Evolutionary conservation across 768 basidiomycete genomes (phyloP).

Genomic region (Auricularia heimuer): DNA sequence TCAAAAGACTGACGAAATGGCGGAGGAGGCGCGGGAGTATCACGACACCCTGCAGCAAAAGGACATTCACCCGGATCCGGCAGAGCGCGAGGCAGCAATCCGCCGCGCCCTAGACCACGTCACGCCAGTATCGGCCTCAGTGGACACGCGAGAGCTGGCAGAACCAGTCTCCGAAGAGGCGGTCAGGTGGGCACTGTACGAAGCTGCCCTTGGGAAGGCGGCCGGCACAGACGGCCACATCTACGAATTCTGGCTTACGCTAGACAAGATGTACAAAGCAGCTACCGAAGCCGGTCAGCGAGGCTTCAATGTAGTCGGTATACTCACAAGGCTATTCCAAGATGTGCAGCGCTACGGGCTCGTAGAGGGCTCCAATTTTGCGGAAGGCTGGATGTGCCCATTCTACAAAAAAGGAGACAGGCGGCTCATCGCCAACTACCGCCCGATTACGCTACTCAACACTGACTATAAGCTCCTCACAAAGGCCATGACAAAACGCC

Average conservation of each 20-base stretch:
- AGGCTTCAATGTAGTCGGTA: not conserved
- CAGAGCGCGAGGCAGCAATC: not conserved
- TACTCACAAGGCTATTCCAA: constrained; percentile 33
- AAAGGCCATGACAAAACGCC: constrained; percentile 13
- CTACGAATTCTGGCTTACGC: not conserved
- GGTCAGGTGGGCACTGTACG: not conserved
- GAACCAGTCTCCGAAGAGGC: not conserved
- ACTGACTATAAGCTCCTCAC: constrained; percentile 26
- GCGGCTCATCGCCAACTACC: constrained; percentile 12
- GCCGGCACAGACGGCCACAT: not conserved
- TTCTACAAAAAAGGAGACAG: constrained; percentile 26
- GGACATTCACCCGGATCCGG: not conserved
- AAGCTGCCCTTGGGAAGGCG: not conserved
- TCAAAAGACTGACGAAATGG: not conserved
- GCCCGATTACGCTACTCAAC: constrained; percentile 18
- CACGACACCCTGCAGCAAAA: not conserved
- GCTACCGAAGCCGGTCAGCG: not conserved
- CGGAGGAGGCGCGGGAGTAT: not conserved
- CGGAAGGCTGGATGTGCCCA: constrained; percentile 25
- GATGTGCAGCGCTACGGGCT: constrained; percentile 26
- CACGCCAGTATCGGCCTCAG: not conserved
- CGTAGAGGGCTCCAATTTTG: constrained; percentile 10
- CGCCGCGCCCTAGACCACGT: not conserved
- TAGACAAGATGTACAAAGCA: not conserved
- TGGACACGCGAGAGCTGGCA: not conserved